A percentile compares a stretch with the other conserved stretches of the same genome.
These are phyloP conservation scores for Lathyrus tuberosus DNA, from an alignment of 306 rosid genomes.

Conservation along the genomic window DNA sequence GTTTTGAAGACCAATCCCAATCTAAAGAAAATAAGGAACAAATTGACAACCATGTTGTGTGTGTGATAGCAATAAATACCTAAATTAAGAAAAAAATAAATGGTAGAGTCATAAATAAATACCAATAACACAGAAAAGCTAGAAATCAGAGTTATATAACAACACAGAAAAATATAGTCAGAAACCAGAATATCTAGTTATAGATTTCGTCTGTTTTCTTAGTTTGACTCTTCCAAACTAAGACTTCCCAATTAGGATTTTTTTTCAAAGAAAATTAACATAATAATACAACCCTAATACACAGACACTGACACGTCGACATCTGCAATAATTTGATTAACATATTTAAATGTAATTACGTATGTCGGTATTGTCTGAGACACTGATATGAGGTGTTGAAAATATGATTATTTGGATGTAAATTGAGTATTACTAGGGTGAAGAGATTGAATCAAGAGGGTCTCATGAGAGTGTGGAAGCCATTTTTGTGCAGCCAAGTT, in stretches of 20 bases:
- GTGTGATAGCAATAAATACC: conserved; percentile 40
- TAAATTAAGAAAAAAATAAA: conserved; percentile 45
- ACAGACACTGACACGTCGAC: neutral
- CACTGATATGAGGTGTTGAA: neutral
- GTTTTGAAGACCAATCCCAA: conserved; percentile 40
- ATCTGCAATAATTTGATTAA: neutral
- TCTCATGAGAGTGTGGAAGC: conserved; percentile 66
- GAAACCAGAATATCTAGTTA: conserved; percentile 56
- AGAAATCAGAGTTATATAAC: conserved; percentile 42
- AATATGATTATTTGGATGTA: conserved; percentile 31
- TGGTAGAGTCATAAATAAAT: conserved; percentile 46
- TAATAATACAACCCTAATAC: neutral
- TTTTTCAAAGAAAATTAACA: neutral
- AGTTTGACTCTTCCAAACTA: conserved; percentile 56
- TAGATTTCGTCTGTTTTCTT: conserved; percentile 59
- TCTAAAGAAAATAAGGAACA: conserved; percentile 30
- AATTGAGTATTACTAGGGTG: neutral
- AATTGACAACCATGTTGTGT: conserved; percentile 43
- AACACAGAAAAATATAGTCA: conserved; percentile 46
- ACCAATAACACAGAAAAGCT: conserved; percentile 36
- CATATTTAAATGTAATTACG: too few species aligned
- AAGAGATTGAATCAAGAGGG: conserved; percentile 46
- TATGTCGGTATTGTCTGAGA: neutral
- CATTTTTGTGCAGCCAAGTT: conserved; percentile 74
- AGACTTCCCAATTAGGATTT: conserved; percentile 38